These are phyloP conservation scores for Clitoria ternatea DNA, from an alignment of 306 rosid genomes.

Conservation along the genomic window DNA sequence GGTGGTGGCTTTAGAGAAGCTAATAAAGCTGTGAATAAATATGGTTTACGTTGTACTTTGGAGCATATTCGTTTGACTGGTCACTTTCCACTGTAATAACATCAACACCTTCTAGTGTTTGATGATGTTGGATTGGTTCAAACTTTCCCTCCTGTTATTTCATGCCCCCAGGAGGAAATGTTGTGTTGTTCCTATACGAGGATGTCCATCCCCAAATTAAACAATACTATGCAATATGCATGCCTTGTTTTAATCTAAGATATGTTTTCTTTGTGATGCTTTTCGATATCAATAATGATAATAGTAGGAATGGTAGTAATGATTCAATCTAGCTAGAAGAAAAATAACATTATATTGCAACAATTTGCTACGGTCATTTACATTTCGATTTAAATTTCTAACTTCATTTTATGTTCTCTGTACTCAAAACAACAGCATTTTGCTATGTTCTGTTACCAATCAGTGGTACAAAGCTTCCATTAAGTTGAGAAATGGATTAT, in stretches of 20 bases:
- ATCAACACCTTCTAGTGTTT: conserved; percentile 11
- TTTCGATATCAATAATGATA: no score
- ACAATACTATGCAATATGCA: conserved; percentile 33
- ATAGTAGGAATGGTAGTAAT: no score
- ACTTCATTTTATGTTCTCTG: no score
- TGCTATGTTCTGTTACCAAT: no score
- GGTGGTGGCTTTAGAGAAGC: conserved; percentile 93
- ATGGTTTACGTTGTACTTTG: conserved; percentile 67
- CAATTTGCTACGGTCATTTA: no score
- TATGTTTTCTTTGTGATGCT: neutral
- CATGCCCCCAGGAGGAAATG: neutral
- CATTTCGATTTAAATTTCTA: no score
- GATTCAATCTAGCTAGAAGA: no score
- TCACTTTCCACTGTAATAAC: conserved; percentile 57
- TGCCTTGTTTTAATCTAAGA: neutral
- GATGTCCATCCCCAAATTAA: conserved; percentile 30
- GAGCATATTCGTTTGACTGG: conserved; percentile 74
- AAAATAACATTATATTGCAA: no score
- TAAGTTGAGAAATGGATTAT: no score
- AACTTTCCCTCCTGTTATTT: conserved; percentile 25
- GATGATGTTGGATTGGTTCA: conserved; percentile 19
- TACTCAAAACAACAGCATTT: no score
- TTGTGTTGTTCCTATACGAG: conserved; percentile 11
- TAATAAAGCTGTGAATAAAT: conserved; percentile 62
- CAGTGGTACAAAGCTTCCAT: no score